Evolutionary conservation across 164 flowering plant species (phyloP), one percentile per base, ranked within the genome.

Genomic region (Vitis amurensis): DNA sequence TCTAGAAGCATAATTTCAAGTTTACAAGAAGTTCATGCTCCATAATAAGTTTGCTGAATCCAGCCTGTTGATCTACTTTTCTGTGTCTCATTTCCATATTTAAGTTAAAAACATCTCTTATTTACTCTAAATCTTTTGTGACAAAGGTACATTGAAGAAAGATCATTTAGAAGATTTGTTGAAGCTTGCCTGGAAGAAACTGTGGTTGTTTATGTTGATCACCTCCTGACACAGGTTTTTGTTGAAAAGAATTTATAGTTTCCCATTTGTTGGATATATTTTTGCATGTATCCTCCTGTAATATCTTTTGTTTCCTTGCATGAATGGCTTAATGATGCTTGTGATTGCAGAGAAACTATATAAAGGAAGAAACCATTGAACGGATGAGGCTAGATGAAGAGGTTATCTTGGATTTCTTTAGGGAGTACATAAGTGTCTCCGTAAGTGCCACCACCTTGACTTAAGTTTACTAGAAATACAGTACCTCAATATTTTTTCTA

Each of bases 331-430:
- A 2, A 13, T 68, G 31, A 55, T 67, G 67, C 47, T 76, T 81
- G 48, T 70, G 47, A 55, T 50, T 70, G 71, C 66, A 93, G 99
- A 91, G 73, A 77, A 88, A 83, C 80, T 89, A 89, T 79, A 87
- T 96, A 71, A 96, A 90, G 83, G 99, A 96, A 84, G 98, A 91
- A 78, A 96, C 99, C 1, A 92, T 96, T 74, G 99, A 96, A 72
- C 76, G 98, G 59, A 93, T 96, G 99, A 85, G 94, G 80, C 80
- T 90, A 8, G 98, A 93, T 72, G 99, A 96, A 77, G 98, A 96
- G 74, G 91, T 90, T 75, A 69, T 96, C 76, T 83, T 86, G 85
- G 98, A 93, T 73, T 96, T 91, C 71, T 96, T 93, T 67, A 88
- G 98, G 83, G 97, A 96, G 73, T 89, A 89, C 59, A 88, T 93